A percentile compares a stretch with the other conserved stretches of the same genome.
Evolutionary conservation across 352 stramenopile species (phyloP).

Genomic region (Globisporangium acanthophoron): DNA sequence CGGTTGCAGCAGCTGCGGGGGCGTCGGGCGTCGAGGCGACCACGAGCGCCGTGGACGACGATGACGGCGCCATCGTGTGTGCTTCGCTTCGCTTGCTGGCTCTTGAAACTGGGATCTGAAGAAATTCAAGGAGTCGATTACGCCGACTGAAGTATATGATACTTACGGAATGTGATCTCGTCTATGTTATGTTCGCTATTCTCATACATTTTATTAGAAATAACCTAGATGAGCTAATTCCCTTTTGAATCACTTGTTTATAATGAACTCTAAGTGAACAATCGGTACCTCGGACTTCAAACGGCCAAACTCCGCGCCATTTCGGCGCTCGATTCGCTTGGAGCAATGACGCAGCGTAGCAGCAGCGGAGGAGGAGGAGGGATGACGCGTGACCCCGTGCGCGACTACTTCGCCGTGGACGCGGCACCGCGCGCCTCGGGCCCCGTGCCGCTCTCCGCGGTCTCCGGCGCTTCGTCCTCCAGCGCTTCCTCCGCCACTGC

Average conservation of each 20-base stretch:
- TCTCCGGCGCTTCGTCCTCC: not conserved
- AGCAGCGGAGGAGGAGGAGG: not conserved
- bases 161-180: too few species aligned
- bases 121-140: not conserved
- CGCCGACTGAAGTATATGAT: not conserved
- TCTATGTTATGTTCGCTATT: not conserved
- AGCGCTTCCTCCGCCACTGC: not conserved
- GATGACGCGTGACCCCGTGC: constrained; percentile 9
- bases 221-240: not conserved
- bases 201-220: not conserved
- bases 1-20: not conserved
- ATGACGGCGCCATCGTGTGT: constrained; percentile 25
- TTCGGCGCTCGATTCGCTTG: not conserved
- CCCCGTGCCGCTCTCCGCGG: not conserved
- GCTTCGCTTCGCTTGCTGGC: not conserved
- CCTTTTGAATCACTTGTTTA: too few species aligned
- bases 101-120: not conserved
- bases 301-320: constrained; percentile 2
- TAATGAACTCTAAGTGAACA: not conserved
- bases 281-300: not conserved
- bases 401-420: constrained; percentile 13
- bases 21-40: constrained; percentile 18
- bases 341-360: not conserved
- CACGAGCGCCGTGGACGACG: constrained; percentile 41
- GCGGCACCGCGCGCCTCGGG: not conserved